phyloP scores from a whole-genome alignment of 352 stramenopile species.

The Globisporangium okanoganense region DNA sequence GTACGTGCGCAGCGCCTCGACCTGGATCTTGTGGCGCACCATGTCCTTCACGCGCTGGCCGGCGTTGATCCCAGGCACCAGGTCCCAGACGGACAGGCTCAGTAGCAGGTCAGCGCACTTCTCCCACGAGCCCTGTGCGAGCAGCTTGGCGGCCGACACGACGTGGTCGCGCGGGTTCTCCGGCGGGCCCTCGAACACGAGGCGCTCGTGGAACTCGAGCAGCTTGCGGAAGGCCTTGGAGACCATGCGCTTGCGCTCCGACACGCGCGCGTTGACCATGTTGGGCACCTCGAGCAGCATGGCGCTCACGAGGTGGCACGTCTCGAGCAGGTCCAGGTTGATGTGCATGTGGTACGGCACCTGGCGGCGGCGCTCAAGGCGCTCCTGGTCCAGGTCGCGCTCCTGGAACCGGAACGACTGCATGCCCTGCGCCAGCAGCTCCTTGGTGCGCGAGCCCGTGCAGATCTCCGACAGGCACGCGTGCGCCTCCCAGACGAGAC shows the following conservation, averaged over 20 bases:
- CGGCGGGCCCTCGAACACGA: slow-evolving; percentile 96
- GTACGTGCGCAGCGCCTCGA: slow-evolving; percentile 96
- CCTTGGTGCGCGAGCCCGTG: slow-evolving; percentile 89
- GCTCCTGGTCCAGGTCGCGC: slow-evolving; percentile 96
- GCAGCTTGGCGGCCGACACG: slow-evolving; percentile 92
- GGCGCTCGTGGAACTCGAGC: slow-evolving; percentile 84
- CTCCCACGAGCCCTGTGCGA: slow-evolving; percentile 96
- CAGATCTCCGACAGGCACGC: slow-evolving; percentile 97
- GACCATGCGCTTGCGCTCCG: slow-evolving; percentile 86
- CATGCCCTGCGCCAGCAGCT: slow-evolving; percentile 96
- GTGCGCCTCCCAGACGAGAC: slow-evolving; percentile 95
- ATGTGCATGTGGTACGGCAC: slow-evolving; percentile 99
- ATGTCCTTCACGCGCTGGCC: slow-evolving; percentile 87
- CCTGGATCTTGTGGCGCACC: slow-evolving; percentile 93
- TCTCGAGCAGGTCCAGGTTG: slow-evolving; percentile 98
- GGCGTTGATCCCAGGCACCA: slow-evolving; percentile 89
- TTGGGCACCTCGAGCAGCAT: slow-evolving; percentile 99
- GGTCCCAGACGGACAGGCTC: slow-evolving; percentile 93
- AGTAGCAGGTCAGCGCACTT: slow-evolving; percentile 86
- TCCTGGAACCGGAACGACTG: slow-evolving; percentile 91
- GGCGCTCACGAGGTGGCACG: slow-evolving; percentile 95
- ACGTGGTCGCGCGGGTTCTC: slow-evolving; percentile 98
- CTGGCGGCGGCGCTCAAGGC: slow-evolving; percentile 95
- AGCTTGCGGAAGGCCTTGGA: slow-evolving; percentile 95
- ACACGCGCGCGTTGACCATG: slow-evolving; percentile 89